A percentile compares a stretch with the other conserved stretches of the same genome.
Evolutionary conservation across 768 basidiomycete species (phyloP).

Genomic region (Tricholoma sp.): DNA sequence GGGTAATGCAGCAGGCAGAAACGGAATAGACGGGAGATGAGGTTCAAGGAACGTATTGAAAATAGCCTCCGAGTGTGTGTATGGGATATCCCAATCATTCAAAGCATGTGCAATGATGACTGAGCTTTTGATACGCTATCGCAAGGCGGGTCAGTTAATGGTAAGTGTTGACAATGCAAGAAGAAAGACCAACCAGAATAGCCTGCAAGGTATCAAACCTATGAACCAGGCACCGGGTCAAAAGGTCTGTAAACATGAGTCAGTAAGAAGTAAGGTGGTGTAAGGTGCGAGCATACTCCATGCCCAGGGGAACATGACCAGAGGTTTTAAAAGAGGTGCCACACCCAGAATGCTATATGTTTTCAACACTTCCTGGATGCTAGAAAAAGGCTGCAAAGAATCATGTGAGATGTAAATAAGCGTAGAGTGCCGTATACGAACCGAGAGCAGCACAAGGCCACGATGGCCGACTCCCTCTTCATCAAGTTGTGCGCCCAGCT

Average conservation of each 20-base stretch:
- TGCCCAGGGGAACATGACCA: conserved; percentile 59
- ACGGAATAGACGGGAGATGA: conserved; percentile 43
- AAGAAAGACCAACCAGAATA: conserved; percentile 45
- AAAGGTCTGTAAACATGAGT: conserved; percentile 21
- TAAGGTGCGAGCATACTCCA: conserved; percentile 41
- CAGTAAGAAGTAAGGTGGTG: not conserved
- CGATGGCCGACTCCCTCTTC: conserved; percentile 35
- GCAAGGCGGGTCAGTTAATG: not conserved
- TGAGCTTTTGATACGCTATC: conserved; percentile 59
- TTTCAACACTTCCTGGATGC: conserved; percentile 56
- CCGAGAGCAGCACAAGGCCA: conserved; percentile 46
- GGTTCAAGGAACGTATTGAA: conserved; percentile 70
- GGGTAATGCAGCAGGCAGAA: conserved; percentile 23
- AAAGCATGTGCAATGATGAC: conserved; percentile 74
- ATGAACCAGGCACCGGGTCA: conserved; percentile 37
- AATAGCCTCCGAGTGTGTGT: conserved; percentile 65
- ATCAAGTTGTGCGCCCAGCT: conserved; percentile 44
- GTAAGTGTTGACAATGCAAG: not conserved
- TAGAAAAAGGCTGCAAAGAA: conserved; percentile 51
- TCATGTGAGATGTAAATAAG: conserved; percentile 35
- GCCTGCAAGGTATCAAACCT: conserved; percentile 58
- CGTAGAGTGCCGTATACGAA: conserved; percentile 23
- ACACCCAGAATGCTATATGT: conserved; percentile 64
- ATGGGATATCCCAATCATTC: conserved; percentile 76
- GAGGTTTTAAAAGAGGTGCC: conserved; percentile 69